Base-by-base conservation (phyloP, 805 yeast genomes). In the Candida maris region DNA sequence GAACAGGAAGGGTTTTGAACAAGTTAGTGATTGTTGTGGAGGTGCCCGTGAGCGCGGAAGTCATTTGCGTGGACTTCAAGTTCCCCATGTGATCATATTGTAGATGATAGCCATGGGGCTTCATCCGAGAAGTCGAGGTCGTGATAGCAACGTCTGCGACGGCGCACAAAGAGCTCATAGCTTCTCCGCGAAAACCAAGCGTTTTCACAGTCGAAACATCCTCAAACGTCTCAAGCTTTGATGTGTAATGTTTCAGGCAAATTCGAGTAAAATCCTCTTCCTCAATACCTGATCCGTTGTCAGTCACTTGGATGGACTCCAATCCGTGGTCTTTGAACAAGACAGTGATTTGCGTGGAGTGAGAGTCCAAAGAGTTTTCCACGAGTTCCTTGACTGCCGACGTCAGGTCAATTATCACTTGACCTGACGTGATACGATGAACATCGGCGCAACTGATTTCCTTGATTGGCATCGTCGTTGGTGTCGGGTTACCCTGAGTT, bases 341-440 rank as follows among this genome's bases (percentile, higher is more conserved):
- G 12, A 91, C 64, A 32, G 86, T 94, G 20, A 93, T 68, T 35
- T 73, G 75, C 0, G 74, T 67, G 7, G 93, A 73, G 16, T 70
- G 59, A 0, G 97, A 93, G 62, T 93, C 98, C 5, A 91, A 63
- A 20, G 93, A 66, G 56, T 91, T 91, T 51, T 91, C 98, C 3
- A 93, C 69, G 2, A 89, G 62, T 56, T 91, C 98, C 54, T 91
- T 91, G 20, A 83, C 79, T 0, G 85, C 83, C 0, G 91, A 77
- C 0, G 76, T 67, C 28, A 93, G 61, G 49, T 85, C 95, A 4
- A 80, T 74, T 9, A 93, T 84, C 10, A 93, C 97, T 57, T 93
- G 98, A 0, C 96, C 96, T 0, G 97, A 86, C 0, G 96, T 87
- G 39, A 91, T 77, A 41, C 72, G 68, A 46, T 84, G 85, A 5